phyloP scores from a whole-genome alignment of 441 rosid species.

The Hura crepitans region DNA sequence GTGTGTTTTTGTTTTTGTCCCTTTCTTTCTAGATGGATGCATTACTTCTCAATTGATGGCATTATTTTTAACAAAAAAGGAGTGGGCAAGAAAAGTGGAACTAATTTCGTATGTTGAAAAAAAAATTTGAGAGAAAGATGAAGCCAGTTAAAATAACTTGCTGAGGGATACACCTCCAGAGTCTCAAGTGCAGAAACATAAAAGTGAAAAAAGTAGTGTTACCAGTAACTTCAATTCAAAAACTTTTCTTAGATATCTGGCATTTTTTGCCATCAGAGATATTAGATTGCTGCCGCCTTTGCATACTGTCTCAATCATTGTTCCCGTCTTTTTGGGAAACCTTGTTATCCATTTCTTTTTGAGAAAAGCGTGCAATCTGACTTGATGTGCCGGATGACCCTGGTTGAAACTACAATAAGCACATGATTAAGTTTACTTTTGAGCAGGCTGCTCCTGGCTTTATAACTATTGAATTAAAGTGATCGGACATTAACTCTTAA shows the following conservation, averaged over 20 bases:
- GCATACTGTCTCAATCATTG: neutral
- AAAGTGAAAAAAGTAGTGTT: neutral
- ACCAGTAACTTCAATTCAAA: neutral
- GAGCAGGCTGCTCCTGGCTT: neutral
- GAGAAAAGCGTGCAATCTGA: neutral
- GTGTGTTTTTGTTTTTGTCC: neutral
- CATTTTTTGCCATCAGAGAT: neutral
- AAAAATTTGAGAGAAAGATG: neutral
- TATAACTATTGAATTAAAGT: neutral
- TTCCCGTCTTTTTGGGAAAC: neutral
- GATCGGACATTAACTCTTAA: neutral
- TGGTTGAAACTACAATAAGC: neutral
- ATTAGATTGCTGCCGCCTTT: neutral
- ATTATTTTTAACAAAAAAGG: neutral
- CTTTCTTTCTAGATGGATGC: neutral
- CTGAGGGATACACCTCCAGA: neutral
- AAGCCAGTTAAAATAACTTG: neutral
- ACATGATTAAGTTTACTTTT: neutral
- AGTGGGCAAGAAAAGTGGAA: neutral
- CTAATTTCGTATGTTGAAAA: neutral
- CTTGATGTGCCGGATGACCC: neutral
- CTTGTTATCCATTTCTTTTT: neutral
- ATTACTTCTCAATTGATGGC: neutral
- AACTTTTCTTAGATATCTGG: neutral
- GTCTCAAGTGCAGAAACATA: neutral